Evolutionary conservation across 2,329 filamentous ascomycete species (phyloP), one percentile per base, ranked within the genome.

Genomic region (Ceratocystis smalleyi): DNA sequence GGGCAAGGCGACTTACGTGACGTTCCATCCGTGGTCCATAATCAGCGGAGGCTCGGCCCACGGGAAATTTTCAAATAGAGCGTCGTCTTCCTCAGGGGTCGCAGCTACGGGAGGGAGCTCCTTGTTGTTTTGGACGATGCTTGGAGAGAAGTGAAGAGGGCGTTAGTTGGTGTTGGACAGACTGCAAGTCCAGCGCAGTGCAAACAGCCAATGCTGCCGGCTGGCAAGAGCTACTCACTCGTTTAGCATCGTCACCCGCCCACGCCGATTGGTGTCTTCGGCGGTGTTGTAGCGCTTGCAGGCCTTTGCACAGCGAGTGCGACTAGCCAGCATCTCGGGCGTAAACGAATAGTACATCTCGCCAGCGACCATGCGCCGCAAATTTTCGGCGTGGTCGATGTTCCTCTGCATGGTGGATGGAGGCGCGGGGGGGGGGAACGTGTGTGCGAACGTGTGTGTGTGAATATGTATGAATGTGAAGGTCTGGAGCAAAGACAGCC

Each of bases 11-110:
- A 69, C 72, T 61, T 73, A 80, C 78, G 75, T 81, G 57, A 92
- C 77, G 67, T 94, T 91, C 69, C 79, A 85, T 2, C 90, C 90
- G 69, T 94, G 92, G 74, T 95, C 89, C 67, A 87, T 80, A 57
- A 78, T 81, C 63, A 94, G 77, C 0, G 88, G 89, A 0, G 79
- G 74, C 67, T 88, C 84, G 24, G 92, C 77, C 80, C 83, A 90
- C 0, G 88, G 83, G 30, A 86, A 75, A 43, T 85, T 76, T 24
- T 78, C 76, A 43, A 94, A 81, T 1, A 85, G 76, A 19, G 75
- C 77, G 8, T 86, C 84, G 68, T 94, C 88, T 68, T 83, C 83
- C 64, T 63, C 66, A 1, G 63, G 61, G 1, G 59, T 55, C 35
- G 82, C 32, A 7, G 59, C 61, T 0, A 83, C 79, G 24, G 88